Evolutionary conservation across 2,329 filamentous ascomycete genomes (phyloP).

Genomic region (Exophiala oligosperma): DNA sequence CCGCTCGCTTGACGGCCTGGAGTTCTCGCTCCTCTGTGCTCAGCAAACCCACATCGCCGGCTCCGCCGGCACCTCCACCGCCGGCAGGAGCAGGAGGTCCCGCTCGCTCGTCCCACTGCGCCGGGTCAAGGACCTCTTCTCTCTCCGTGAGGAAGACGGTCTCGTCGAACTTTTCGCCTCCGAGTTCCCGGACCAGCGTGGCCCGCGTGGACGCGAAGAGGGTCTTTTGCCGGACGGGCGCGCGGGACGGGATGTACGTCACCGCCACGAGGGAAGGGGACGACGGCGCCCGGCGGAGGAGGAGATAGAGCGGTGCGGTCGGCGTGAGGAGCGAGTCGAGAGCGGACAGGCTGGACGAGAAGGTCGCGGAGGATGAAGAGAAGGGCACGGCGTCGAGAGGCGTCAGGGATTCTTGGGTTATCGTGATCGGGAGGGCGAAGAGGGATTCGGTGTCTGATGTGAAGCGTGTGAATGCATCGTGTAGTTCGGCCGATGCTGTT

Average conservation of each 20-base stretch:
- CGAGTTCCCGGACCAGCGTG: constrained; percentile 60
- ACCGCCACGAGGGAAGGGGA: constrained; percentile 47
- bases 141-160: constrained; percentile 61
- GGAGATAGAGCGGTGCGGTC: constrained; percentile 60
- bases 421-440: constrained; percentile 50
- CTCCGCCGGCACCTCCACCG: constrained; percentile 7
- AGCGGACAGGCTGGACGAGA: constrained; percentile 51
- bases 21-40: constrained; percentile 61
- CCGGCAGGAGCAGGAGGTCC: constrained; percentile 20
- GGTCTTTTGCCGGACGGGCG: constrained; percentile 65
- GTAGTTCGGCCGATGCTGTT: constrained; percentile 47
- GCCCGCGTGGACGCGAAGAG: constrained; percentile 65
- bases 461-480: constrained; percentile 48
- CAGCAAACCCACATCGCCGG: constrained; percentile 52
- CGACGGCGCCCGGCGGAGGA: constrained; percentile 48
- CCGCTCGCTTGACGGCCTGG: constrained; percentile 58
- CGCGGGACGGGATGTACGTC: constrained; percentile 64
- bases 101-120: constrained; percentile 57
- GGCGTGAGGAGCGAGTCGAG: constrained; percentile 55
- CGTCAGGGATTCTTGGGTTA: constrained; percentile 44
- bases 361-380: constrained; percentile 37
- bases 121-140: constrained; percentile 55
- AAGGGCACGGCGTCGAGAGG: constrained; percentile 43
- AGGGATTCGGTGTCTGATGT: constrained; percentile 37
- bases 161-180: constrained; percentile 59